phyloP scores from a whole-genome alignment of 345 rosid species.

The Pelargonium nanum region DNA sequence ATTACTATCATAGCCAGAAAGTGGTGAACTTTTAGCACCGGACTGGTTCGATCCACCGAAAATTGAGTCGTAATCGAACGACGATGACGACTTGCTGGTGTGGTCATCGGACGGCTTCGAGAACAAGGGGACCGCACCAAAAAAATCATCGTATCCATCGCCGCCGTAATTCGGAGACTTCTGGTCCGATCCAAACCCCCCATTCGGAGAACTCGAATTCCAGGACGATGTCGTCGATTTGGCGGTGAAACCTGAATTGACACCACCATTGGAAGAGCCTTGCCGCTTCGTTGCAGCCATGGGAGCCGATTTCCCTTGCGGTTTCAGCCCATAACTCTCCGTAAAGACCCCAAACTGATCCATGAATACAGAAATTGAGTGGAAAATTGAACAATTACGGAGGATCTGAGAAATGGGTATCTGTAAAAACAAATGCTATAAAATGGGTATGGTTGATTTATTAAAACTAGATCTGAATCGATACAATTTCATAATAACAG shows the following conservation, averaged over 20 bases:
- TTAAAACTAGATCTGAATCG: too few species aligned
- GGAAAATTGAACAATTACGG: background rate
- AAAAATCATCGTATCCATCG: conserved; percentile 34
- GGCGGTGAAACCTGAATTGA: conserved; percentile 7
- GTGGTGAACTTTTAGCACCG: conserved; percentile 21
- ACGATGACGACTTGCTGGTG: conserved; percentile 12
- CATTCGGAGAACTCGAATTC: conserved; percentile 23
- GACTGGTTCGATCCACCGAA: conserved; percentile 24
- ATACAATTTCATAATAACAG: too few species aligned
- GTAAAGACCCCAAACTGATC: conserved; percentile 81
- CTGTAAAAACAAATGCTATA: too few species aligned
- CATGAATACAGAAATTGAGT: conserved; percentile 20
- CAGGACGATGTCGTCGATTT: conserved; percentile 20
- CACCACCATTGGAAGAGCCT: conserved; percentile 12
- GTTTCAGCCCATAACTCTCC: conserved; percentile 68
- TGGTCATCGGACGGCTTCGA: conserved; percentile 17
- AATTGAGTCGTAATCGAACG: conserved; percentile 41
- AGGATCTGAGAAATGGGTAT: background rate
- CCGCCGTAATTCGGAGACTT: conserved; percentile 24
- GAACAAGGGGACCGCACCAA: conserved; percentile 42
- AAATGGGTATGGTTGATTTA: too few species aligned
- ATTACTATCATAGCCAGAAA: conserved; percentile 27
- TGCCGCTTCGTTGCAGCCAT: conserved; percentile 59
- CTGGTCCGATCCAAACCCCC: conserved; percentile 11
- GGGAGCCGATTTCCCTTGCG: conserved; percentile 81